Conservation (phyloP, 2,329 filamentous ascomycete species). For the Dothideomycetidae sp. region DNA sequence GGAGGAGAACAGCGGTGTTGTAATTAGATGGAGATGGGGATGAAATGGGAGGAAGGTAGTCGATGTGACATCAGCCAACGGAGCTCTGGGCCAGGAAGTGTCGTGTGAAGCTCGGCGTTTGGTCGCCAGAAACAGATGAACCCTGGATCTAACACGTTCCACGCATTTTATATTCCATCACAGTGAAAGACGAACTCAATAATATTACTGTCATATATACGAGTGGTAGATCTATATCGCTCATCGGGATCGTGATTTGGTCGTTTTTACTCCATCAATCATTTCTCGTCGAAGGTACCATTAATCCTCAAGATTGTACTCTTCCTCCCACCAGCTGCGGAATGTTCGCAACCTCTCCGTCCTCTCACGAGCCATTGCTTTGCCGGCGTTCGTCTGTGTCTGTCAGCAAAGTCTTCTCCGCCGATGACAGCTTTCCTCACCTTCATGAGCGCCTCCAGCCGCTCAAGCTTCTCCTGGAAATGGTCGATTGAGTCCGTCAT, state of each 20-base stretch:
- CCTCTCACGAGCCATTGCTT: conserved; percentile 33
- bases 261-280: no score
- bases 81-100: no score
- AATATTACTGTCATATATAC: no score
- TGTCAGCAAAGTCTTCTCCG: conserved; percentile 3
- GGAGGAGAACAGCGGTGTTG: neutral
- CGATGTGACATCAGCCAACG: no score
- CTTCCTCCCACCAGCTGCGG: conserved; percentile 41
- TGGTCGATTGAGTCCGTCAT: conserved; percentile 57
- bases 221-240: no score
- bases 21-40: neutral
- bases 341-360: conserved; percentile 37
- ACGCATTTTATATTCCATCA: no score
- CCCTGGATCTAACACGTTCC: no score
- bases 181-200: no score
- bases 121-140: no score
- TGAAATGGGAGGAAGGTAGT: conserved; percentile 2
- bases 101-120: no score
- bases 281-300: no score
- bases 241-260: no score
- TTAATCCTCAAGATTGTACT: conserved; percentile 21
- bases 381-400: conserved; percentile 34
- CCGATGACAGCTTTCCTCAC: conserved; percentile 1
- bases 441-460: conserved; percentile 47
- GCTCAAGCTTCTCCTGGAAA: conserved; percentile 61